Base-by-base conservation (phyloP, 805 yeast genomes). In the Scheffersomyces coipomensis region DNA sequence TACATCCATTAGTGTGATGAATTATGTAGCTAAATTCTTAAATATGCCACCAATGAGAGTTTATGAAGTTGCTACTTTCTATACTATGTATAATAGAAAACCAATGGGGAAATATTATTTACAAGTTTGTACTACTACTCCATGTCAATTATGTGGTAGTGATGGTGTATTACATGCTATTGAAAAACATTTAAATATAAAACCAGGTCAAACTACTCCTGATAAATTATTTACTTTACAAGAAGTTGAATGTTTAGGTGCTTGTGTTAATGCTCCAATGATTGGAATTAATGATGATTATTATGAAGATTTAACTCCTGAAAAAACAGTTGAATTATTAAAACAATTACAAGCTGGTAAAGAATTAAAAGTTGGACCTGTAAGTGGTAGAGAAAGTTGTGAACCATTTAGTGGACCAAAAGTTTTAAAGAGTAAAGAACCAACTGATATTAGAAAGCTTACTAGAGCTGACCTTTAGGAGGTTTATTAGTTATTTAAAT, bases 31-130 rank as follows among this genome's bases (percentile, higher is more conserved):
- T 38, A 79, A 83, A 62, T 54, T 83, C 56, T 73, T 86, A 53
- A 91, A 85, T 54, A 84, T 88, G 82, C 96, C 96, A 22, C 95
- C 95, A 43, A 87, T 87, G 96, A 79, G 96, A 67, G 96, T 87
- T 22, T 87, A 87, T 63, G 95, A 87, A 62, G 96, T 87, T 47
- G 96, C 96, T 23, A 85, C 95, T 30, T 87, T 87, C 69, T 87
- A 87, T 68, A 87, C 96, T 51, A 88, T 87, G 96, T 87, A 82
- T 71, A 85, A 85, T 68, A 79, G 93, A 62, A 73, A 76, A 48
- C 95, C 95, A 35, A 81, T 88, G 77, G 95, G 95, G 44, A 85
- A 86, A 58, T 85, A 77, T 60, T 85, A 85, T 59, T 66, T 87
- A 39, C 95, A 87, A 62, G 83, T 88, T 29, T 87, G 96, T 67